Evolutionary conservation across 106 monocot species (phyloP).

Genomic region (Dendrobium chrysotoxum): DNA sequence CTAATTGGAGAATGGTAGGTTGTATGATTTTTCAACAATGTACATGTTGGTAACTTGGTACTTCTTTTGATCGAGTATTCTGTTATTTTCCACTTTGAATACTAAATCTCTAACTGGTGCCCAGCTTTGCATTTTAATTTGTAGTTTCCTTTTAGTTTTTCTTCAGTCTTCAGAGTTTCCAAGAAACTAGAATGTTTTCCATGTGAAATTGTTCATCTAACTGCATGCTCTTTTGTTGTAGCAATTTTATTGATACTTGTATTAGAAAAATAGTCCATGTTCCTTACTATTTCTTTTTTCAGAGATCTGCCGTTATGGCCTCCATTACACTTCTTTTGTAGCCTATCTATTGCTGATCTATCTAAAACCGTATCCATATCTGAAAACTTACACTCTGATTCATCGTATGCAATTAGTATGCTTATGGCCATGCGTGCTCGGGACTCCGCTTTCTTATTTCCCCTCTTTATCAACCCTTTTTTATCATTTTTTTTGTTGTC

Average conservation of each 20-base stretch:
- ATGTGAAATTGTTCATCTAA: neutral
- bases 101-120: neutral
- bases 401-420: neutral
- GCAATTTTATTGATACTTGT: neutral
- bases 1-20: neutral
- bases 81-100: neutral
- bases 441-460: neutral
- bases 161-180: neutral
- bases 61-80: neutral
- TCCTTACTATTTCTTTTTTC: neutral
- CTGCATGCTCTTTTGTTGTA: neutral
- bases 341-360: neutral
- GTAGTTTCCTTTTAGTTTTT: neutral
- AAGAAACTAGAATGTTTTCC: neutral
- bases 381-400: neutral
- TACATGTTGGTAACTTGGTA: neutral
- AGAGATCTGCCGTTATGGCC: neutral
- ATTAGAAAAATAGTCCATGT: neutral
- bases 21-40: neutral
- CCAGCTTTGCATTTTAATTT: neutral
- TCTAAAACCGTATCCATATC: neutral
- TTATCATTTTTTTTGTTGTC: neutral
- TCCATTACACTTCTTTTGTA: neutral
- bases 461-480: neutral
- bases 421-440: neutral